Evolutionary conservation across 1,284 basidiomycete genomes (phyloP), one percentile per base, ranked within the genome.

Genomic region (Thecaphora frezii): DNA sequence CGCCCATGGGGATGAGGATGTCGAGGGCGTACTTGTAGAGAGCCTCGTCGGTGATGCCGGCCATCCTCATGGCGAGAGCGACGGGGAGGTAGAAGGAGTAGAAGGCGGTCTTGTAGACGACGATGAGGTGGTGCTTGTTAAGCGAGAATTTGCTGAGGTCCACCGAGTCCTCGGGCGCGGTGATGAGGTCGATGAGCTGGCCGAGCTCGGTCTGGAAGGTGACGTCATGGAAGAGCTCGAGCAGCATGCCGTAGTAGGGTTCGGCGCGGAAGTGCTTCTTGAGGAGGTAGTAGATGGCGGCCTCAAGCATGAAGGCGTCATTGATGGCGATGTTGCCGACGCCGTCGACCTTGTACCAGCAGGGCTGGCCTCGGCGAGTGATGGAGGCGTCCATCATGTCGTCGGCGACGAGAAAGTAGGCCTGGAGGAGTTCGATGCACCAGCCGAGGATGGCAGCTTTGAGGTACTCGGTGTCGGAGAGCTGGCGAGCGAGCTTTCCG

Each of bases 31-130:
- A 81, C 54, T 88, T 84, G 83, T 92, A 97, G 5, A 90, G 87
- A 14, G 84, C 81, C 30, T 85, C 81, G 62, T 86, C 83, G 12
- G 87, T 86, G 73, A 96, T 86, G 51, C 86, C 86, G 67, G 85
- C 82, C 80, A 85, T 83, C 78, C 87, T 86, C 87, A 98, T 89
- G 22, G 93, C 93, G 58, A 94, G 87, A 8, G 93, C 93, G 64
- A 97, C 92, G 51, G 96, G 93, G 61, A 98, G 89, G 83, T 97
- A 97, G 85, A 97, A 98, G 26, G 92, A 97, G 83, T 98, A 98
- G 83, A 86, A 97, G 0, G 94, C 91, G 19, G 96, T 97, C 83
- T 98, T 98, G 86, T 94, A 97, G 61, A 92, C 86, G 47, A 97
- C 93, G 79, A 97, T 98, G 58, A 92, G 85, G 69, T 87, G 86